Evolutionary conservation across 148 eudicot genomes (phyloP).

Genomic region (Silene conica): DNA sequence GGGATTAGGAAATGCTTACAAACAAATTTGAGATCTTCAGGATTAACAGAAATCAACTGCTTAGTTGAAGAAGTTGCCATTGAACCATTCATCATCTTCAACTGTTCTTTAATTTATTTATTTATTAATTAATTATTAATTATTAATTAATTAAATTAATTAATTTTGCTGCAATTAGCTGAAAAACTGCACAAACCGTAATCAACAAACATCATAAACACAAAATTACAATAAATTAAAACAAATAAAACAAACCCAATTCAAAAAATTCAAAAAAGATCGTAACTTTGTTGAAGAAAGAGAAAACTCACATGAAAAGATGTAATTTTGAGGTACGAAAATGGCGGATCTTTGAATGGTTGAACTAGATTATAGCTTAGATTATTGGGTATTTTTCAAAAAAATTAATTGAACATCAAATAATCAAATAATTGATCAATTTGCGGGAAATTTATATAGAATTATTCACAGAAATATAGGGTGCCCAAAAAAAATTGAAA

Average conservation of each 20-base stretch:
- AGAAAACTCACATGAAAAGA: not conserved
- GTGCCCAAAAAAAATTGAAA: not conserved
- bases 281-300: not conserved
- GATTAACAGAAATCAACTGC: conserved; percentile 63
- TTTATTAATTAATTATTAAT: not conserved
- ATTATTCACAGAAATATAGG: not conserved
- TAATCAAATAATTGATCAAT: too few relatives aligned
- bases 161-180: not conserved
- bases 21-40: conserved; percentile 78
- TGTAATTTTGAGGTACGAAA: not conserved
- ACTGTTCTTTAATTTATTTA: not conserved
- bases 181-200: conserved; percentile 9
- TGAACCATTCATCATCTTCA: conserved; percentile 9
- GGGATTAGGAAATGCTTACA: conserved; percentile 30
- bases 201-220: conserved; percentile 7
- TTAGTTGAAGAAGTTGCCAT: conserved; percentile 33
- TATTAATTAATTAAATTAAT: not conserved
- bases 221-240: not conserved
- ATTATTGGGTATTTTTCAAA: not conserved
- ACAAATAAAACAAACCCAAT: not conserved
- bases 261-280: conserved; percentile 3
- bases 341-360: not conserved
- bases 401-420: too few relatives aligned
- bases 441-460: too few relatives aligned
- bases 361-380: not conserved